Conservation (phyloP, 2,329 filamentous ascomycete genomes). For the Chaetomium olivaceum region DNA sequence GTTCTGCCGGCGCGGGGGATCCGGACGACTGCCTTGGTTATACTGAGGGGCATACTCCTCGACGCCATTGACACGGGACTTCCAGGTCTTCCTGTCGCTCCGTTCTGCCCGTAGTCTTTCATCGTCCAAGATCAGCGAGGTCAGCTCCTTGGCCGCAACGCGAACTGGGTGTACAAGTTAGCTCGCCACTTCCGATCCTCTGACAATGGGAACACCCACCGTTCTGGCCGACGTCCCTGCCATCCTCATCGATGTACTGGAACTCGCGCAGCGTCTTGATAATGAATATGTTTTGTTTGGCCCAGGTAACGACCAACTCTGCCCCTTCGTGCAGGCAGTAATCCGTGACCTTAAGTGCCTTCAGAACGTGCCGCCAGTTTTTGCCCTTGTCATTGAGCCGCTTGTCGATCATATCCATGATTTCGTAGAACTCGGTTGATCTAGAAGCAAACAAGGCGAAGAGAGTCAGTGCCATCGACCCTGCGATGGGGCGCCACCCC, state of each 20-base stretch:
- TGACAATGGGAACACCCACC: constrained; percentile 53
- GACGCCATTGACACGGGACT: constrained; percentile 89
- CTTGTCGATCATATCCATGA: constrained; percentile 99
- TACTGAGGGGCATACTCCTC: constrained; percentile 70
- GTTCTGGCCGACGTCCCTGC: constrained; percentile 92
- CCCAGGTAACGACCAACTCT: constrained; percentile 95
- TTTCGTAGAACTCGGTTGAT: constrained; percentile 97
- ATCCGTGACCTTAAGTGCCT: constrained; percentile 95
- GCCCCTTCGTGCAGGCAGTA: constrained; percentile 98
- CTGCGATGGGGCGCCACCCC: neutral
- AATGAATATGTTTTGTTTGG: constrained; percentile 95
- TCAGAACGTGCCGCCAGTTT: constrained; percentile 98
- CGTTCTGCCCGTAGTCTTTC: constrained; percentile 88
- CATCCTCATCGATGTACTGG: constrained; percentile 93
- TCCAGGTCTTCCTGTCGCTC: constrained; percentile 91
- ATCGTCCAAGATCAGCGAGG: constrained; percentile 87
- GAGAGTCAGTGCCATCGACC: neutral
- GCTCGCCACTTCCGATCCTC: neutral
- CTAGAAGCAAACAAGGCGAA: constrained; percentile 47
- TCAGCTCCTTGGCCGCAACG: constrained; percentile 93
- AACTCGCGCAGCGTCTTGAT: constrained; percentile 98
- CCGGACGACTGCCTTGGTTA: constrained; percentile 42
- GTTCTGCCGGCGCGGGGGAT: constrained; percentile 50
- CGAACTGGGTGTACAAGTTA: constrained; percentile 63
- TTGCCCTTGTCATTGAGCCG: constrained; percentile 98